A percentile compares a stretch with the other conserved stretches of the same genome.
Evolutionary conservation across 164 flowering plant genomes (phyloP).

Genomic region (Warburgia ugandensis): DNA sequence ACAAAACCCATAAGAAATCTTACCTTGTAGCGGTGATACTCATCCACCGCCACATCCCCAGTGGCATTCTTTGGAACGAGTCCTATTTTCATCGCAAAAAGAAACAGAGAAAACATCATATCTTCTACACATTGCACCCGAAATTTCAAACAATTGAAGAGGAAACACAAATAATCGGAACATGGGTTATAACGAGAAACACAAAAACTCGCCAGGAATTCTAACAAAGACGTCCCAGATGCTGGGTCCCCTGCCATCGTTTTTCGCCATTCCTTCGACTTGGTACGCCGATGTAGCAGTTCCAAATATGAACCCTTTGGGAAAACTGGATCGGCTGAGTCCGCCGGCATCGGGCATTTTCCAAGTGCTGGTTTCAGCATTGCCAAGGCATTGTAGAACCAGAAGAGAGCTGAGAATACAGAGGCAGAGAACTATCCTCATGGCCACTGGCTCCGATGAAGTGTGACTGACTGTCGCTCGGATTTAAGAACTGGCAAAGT

Average conservation of each 20-base stretch:
- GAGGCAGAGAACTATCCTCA: slow-evolving; percentile 3
- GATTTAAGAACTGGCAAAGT: too few species aligned
- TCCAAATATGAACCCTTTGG: slow-evolving; percentile 19
- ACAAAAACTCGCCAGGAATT: slow-evolving; percentile 6
- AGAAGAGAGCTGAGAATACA: neutral
- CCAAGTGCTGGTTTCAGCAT: too few species aligned
- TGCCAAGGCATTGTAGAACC: neutral
- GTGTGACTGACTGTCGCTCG: too few species aligned
- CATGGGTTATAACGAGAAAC: neutral
- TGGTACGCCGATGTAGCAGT: slow-evolving; percentile 26
- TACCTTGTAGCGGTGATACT: slow-evolving; percentile 28
- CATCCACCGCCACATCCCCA: slow-evolving; percentile 21
- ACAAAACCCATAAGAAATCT: neutral
- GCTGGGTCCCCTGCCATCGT: slow-evolving; percentile 26
- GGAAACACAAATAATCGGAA: neutral
- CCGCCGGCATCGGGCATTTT: slow-evolving; percentile 1
- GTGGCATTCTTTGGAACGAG: slow-evolving; percentile 16
- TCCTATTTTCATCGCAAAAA: slow-evolving; percentile 4
- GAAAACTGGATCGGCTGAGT: slow-evolving; percentile 16
- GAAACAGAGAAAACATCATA: neutral
- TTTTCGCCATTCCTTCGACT: slow-evolving; percentile 22
- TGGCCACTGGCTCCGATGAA: too few species aligned
- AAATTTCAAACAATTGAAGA: neutral
- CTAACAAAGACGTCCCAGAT: slow-evolving; percentile 23
- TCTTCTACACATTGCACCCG: neutral